Evolutionary conservation across 2,329 filamentous ascomycete species (phyloP), one percentile per base, ranked within the genome.

Genomic region (Ophiostoma quercus): DNA sequence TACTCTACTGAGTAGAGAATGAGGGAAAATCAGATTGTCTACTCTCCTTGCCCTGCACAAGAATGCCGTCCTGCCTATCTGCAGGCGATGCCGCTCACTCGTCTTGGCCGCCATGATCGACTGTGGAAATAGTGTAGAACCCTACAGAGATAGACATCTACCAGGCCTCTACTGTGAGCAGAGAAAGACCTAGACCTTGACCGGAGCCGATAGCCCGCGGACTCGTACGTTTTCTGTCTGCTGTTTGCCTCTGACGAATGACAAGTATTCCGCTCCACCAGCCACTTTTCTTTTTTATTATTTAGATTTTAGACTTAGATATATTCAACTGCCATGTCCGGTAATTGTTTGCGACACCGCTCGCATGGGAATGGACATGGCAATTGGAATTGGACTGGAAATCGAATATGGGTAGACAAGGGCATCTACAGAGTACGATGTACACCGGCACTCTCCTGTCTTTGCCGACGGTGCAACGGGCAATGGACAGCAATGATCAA

Each of bases 201-300:
- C 43, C 51, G 51, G 51, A 57, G 51, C 51, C 51, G 51, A 57
- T 29, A 57, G 51, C 51, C 51, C 51, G 51, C 51, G 22, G 51
- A 57, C 51, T 57, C 51, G 51, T 57, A 57, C 51, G 51, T 57
- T 57, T 57, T 25, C 22, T 7, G 43, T 57, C 11, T 25, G n/a
- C 11, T 57, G 3, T 25, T 57, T 25, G 51, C 51, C n/a, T 57
- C 51, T 16, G 16, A 14, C 51, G 51, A 57, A 57, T 57, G 51
- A 25, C 16, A 57, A 57, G n/a, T n/a, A 11, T 12, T 57, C 22
- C 51, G 9, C 51, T 57, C 51, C 51, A 57, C 51, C 16, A 47
- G 19, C 43, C 43, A 47, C 43, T 22, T 57, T 14, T 57, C 9
- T 29, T 57, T 57, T 5, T 1, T 25, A 39, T 39, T 39, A 3